Evolutionary conservation across 2,329 filamentous ascomycete species (phyloP).

Genomic region (Epichloe hybrida): DNA sequence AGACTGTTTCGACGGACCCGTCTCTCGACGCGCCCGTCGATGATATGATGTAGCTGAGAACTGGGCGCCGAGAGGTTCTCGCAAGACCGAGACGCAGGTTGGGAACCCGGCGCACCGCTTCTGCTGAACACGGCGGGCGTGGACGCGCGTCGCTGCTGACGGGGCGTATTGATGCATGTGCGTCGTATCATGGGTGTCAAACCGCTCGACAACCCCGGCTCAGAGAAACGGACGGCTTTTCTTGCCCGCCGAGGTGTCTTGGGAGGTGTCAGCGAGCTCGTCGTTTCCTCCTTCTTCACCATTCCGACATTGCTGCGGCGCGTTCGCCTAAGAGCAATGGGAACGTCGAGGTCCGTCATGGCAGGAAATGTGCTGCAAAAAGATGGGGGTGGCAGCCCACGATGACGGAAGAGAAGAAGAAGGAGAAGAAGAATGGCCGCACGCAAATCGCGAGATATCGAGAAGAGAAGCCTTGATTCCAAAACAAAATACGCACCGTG

Average conservation of each 20-base stretch:
- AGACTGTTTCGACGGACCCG: constrained; percentile 41
- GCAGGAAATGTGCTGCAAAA: background rate
- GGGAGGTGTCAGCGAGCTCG: constrained; percentile 7
- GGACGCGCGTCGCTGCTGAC: constrained; percentile 31
- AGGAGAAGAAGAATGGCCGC: too few relatives aligned
- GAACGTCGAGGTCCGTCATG: constrained; percentile 31
- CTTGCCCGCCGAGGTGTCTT: constrained; percentile 22
- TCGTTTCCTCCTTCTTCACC: constrained; percentile 12
- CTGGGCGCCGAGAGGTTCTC: constrained; percentile 16
- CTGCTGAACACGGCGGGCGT: constrained; percentile 19
- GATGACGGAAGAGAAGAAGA: background rate
- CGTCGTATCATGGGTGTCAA: constrained; percentile 45
- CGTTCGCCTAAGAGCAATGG: constrained; percentile 41
- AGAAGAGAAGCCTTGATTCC: background rate
- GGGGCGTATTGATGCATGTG: constrained; percentile 28
- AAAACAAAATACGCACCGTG: background rate
- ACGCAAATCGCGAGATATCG: background rate
- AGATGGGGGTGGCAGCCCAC: background rate
- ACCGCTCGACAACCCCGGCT: constrained; percentile 40
- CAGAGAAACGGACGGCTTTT: constrained; percentile 45
- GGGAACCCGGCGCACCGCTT: constrained; percentile 5
- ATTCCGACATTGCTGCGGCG: constrained; percentile 29
- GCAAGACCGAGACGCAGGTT: constrained; percentile 13
- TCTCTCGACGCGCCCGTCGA: constrained; percentile 43
- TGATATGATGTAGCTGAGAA: constrained; percentile 35